These are phyloP conservation scores for Pichia sp. DNA, from an alignment of 1,139 yeast species.

Conservation along the genomic window DNA sequence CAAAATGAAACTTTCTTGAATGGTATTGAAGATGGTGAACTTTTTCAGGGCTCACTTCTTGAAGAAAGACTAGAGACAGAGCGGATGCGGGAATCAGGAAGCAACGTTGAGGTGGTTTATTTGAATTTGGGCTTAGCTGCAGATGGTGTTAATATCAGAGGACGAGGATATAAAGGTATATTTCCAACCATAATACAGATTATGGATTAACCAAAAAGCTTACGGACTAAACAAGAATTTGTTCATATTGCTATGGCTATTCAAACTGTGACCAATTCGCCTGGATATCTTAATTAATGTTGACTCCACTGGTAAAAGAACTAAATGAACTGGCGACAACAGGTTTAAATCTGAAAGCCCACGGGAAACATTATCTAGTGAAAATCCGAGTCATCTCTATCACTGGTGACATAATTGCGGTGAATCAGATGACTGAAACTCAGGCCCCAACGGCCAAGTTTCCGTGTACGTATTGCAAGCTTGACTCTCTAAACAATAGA, in stretches of 20 bases:
- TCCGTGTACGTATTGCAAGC: not conserved
- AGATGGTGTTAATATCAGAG: not conserved
- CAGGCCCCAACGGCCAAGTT: not conserved
- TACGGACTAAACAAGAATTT: not conserved
- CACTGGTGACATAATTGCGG: not conserved
- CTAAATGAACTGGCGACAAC: not conserved
- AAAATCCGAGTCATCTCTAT: not conserved
- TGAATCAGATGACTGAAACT: not conserved
- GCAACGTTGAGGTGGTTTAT: not conserved
- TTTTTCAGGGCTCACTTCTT: not conserved
- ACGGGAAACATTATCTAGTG: not conserved
- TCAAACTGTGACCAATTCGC: not conserved
- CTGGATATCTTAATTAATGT: not conserved
- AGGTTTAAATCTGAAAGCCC: not conserved
- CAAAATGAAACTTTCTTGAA: not conserved
- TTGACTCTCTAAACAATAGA: not conserved
- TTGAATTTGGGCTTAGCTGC: not conserved
- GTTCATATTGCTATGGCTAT: not conserved
- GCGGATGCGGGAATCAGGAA: not conserved
- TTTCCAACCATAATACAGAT: not conserved
- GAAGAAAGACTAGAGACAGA: not conserved
- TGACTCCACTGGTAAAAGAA: not conserved
- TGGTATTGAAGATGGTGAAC: not conserved
- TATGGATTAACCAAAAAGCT: not conserved
- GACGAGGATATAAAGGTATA: not conserved